A percentile compares a stretch with the other conserved stretches of the same genome.
These are phyloP conservation scores for Nakazawaea ishiwadae DNA, from an alignment of 805 yeast genomes.

Conservation along the genomic window DNA sequence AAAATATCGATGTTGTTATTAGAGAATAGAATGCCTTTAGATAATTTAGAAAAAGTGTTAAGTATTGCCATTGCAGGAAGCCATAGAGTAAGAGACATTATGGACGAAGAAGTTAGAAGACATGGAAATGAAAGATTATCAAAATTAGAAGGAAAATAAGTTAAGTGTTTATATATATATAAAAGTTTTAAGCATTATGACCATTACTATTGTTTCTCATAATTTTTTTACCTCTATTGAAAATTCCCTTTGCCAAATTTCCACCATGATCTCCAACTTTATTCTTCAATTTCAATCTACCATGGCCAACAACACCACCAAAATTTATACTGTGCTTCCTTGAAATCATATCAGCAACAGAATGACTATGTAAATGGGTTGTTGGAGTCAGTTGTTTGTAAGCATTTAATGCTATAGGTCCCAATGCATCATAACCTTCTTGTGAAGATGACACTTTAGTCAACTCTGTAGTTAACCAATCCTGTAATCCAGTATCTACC, in stretches of 20 bases:
- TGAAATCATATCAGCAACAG: constrained; percentile 35
- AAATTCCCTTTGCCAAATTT: constrained; percentile 48
- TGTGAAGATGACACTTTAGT: constrained; percentile 34
- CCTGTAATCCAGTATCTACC: constrained; percentile 52
- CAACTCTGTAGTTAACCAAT: constrained; percentile 44
- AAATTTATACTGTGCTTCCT: constrained; percentile 40
- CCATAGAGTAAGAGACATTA: constrained; percentile 71
- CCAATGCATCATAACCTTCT: constrained; percentile 35
- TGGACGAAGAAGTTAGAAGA: constrained; percentile 80
- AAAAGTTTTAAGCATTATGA: not conserved
- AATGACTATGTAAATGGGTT: constrained; percentile 30
- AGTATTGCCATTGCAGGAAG: constrained; percentile 86
- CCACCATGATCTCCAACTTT: constrained; percentile 44
- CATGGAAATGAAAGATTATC: constrained; percentile 61
- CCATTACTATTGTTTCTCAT: constrained; percentile 24
- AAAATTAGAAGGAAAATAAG: constrained; percentile 26
- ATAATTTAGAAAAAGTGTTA: constrained; percentile 67
- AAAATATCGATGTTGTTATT: constrained; percentile 71
- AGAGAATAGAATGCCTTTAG: constrained; percentile 84
- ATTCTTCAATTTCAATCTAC: constrained; percentile 45
- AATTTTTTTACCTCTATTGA: constrained; percentile 52
- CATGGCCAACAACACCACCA: constrained; percentile 44
- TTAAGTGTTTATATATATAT: not conserved
- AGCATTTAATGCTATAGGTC: constrained; percentile 57
- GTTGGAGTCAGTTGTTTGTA: constrained; percentile 55